These are phyloP conservation scores for Rhizoclosmatium globosum DNA, from an alignment of 192 early-diverging fungal genomes.

Conservation along the genomic window DNA sequence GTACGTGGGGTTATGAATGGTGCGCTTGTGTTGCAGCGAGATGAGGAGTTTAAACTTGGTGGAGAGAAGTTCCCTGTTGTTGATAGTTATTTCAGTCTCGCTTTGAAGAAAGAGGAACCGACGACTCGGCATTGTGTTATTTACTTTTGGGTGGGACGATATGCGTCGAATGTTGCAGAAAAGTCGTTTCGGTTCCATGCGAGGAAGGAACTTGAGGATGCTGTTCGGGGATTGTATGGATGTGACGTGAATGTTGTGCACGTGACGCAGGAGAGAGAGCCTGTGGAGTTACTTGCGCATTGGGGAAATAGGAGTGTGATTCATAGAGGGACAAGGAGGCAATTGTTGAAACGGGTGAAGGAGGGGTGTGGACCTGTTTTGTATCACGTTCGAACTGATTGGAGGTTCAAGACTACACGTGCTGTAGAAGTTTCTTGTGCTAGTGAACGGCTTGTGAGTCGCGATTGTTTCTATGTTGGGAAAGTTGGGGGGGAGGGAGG, in stretches of 20 bases:
- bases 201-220: slow-evolving; percentile 53
- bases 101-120: neutral
- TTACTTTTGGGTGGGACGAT: slow-evolving; percentile 62
- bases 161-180: slow-evolving; percentile 45
- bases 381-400: slow-evolving; percentile 62
- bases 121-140: slow-evolving; percentile 49
- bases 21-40: neutral
- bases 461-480: slow-evolving; percentile 59
- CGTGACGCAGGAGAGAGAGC: slow-evolving; percentile 57
- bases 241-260: slow-evolving; percentile 49
- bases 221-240: slow-evolving; percentile 54
- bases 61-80: slow-evolving; percentile 21
- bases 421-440: slow-evolving; percentile 48
- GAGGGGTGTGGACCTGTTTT: slow-evolving; percentile 28
- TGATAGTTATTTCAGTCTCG: slow-evolving; percentile 14
- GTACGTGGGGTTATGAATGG: slow-evolving; percentile 18
- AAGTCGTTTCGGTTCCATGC: slow-evolving; percentile 61
- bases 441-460: slow-evolving; percentile 36
- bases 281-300: slow-evolving; percentile 59
- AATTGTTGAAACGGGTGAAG: slow-evolving; percentile 6
- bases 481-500: neutral
- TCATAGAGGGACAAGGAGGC: slow-evolving; percentile 49
- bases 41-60: neutral
- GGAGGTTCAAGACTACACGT: slow-evolving; percentile 51
- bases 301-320: slow-evolving; percentile 53